Conservation (phyloP, 805 yeast genomes). For the Sugiyamaella boreocaroliniensis region DNA sequence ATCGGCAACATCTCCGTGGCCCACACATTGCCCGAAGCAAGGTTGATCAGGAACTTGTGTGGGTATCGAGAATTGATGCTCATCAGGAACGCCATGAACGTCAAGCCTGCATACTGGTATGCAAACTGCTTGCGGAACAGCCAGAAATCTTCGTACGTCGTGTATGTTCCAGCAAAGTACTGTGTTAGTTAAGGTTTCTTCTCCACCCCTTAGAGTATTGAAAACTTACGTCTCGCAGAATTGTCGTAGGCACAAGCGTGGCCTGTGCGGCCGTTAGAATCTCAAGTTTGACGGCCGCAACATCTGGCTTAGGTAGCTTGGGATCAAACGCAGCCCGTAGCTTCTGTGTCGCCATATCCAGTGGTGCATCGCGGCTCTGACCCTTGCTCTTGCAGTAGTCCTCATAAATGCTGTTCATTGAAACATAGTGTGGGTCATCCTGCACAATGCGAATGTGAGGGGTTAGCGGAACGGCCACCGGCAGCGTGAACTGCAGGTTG, state of each 20-base stretch:
- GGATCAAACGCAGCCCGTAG: conserved; percentile 91
- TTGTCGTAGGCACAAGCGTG: conserved; percentile 74
- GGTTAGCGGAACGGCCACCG: conserved; percentile 87
- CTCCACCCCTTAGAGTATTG: not conserved
- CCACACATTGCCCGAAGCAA: conserved; percentile 81
- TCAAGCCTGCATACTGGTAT: conserved; percentile 87
- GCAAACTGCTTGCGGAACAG: conserved; percentile 91
- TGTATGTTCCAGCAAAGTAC: conserved; percentile 62
- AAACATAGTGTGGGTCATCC: conserved; percentile 70
- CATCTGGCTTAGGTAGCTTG: conserved; percentile 86
- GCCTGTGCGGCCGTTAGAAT: conserved; percentile 87
- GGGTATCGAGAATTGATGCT: conserved; percentile 90
- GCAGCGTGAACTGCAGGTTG: conserved; percentile 75
- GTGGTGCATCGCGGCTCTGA: conserved; percentile 80
- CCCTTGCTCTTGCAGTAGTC: conserved; percentile 69
- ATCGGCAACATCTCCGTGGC: conserved; percentile 91
- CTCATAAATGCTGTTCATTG: conserved; percentile 81
- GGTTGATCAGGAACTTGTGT: conserved; percentile 79
- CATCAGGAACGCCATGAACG: conserved; percentile 90
- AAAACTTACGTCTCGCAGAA: conserved; percentile 51
- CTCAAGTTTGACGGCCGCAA: conserved; percentile 82
- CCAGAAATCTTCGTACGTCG: conserved; percentile 92
- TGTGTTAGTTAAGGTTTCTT: not conserved
- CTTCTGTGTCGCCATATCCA: conserved; percentile 77
- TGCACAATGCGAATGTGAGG: conserved; percentile 88